phyloP scores from a whole-genome alignment of 2,329 filamentous ascomycete genomes.

The Trichoderma cornu-damae region DNA sequence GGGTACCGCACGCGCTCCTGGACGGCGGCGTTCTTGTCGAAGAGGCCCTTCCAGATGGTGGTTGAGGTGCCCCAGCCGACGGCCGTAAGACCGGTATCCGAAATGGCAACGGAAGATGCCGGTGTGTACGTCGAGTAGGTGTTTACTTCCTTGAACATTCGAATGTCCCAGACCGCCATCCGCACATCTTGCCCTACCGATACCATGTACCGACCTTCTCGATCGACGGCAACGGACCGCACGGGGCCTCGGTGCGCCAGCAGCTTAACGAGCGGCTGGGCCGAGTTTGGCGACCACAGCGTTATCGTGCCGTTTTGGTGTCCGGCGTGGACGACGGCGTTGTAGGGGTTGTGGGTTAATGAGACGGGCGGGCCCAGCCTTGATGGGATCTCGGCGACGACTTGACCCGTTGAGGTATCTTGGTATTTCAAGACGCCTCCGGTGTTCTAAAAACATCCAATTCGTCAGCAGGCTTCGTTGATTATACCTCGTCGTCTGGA shows the following conservation, averaged over 20 bases:
- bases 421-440: conserved; percentile 88
- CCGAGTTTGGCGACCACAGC: conserved; percentile 89
- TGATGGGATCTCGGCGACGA: conserved; percentile 80
- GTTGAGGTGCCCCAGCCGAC: conserved; percentile 88
- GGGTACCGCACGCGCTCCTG: conserved; percentile 78
- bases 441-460: conserved; percentile 57
- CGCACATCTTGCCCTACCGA: conserved; percentile 82
- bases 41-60: conserved; percentile 86
- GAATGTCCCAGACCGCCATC: conserved; percentile 94
- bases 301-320: conserved; percentile 95
- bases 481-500: no score
- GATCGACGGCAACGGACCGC: conserved; percentile 75
- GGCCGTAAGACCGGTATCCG: conserved; percentile 79
- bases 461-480: neutral
- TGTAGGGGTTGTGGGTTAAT: conserved; percentile 83
- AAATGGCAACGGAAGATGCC: conserved; percentile 78
- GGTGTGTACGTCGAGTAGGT: conserved; percentile 81
- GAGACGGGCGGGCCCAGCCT: conserved; percentile 78
- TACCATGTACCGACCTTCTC: conserved; percentile 93
- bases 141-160: conserved; percentile 89
- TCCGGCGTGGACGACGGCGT: conserved; percentile 85
- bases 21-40: conserved; percentile 65
- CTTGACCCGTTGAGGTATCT: conserved; percentile 87
- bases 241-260: conserved; percentile 87
- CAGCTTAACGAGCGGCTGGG: conserved; percentile 82